Conservation (phyloP, 2,329 filamentous ascomycete species). For the Alternaria tenuissima region DNA sequence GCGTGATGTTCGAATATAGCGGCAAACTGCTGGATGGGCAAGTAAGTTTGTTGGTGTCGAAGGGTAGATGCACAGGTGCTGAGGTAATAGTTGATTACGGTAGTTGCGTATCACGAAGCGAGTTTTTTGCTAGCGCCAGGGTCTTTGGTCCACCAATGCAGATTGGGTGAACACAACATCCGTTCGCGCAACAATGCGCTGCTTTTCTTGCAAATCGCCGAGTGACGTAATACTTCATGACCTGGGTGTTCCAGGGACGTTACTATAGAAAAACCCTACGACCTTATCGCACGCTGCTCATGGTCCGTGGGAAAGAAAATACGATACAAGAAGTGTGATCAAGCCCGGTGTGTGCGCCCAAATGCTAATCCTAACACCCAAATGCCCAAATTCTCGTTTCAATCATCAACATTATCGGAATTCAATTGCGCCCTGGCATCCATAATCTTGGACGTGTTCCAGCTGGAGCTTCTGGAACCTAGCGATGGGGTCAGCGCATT, state of each 20-base stretch:
- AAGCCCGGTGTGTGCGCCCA: conserved; percentile 34
- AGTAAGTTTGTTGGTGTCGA: not conserved
- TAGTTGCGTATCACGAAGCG: conserved; percentile 16
- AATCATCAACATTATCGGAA: conserved; percentile 71
- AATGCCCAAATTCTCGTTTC: conserved; percentile 34
- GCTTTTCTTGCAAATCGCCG: not conserved
- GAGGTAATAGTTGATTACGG: conserved; percentile 29
- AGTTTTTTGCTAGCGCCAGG: conserved; percentile 43
- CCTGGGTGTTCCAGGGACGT: conserved; percentile 14
- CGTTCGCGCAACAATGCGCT: conserved; percentile 18
- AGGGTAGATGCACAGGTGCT: conserved; percentile 8
- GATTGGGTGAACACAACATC: conserved; percentile 10
- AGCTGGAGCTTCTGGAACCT: conserved; percentile 94
- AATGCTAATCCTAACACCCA: conserved; percentile 33
- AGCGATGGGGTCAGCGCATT: conserved; percentile 29
- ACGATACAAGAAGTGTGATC: conserved; percentile 34
- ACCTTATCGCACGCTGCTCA: conserved; percentile 41
- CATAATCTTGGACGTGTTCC: conserved; percentile 83
- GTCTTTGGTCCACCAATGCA: conserved; percentile 15
- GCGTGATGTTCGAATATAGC: conserved; percentile 6
- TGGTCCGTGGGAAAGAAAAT: conserved; percentile 33
- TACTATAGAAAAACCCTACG: conserved; percentile 25
- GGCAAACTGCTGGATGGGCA: not conserved
- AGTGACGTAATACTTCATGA: conserved; percentile 28
- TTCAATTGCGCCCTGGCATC: conserved; percentile 86